These are phyloP conservation scores for Murraya koenigii DNA, from an alignment of 345 rosid species.

Conservation along the genomic window DNA sequence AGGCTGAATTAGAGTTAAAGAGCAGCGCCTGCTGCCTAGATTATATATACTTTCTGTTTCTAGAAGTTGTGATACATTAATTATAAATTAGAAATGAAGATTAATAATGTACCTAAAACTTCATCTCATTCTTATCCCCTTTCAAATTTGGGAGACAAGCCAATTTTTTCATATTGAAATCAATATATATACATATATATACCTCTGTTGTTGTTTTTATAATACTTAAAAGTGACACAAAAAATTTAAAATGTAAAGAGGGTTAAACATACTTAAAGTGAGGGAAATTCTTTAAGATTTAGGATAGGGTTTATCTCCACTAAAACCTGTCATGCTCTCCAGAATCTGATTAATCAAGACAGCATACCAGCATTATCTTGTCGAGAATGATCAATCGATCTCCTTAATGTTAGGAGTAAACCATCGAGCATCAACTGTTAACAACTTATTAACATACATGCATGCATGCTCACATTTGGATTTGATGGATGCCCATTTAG, in stretches of 20 bases:
- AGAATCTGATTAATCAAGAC: neutral
- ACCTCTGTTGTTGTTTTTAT: no score
- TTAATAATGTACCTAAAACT: no score
- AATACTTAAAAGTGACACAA: no score
- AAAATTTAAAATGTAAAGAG: no score
- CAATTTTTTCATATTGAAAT: no score
- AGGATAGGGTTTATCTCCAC: conserved; percentile 19
- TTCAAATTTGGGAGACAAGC: no score
- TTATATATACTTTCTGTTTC: neutral
- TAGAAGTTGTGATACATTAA: neutral
- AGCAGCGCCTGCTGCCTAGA: no score
- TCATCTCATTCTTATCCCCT: no score
- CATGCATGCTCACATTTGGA: neutral
- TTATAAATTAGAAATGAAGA: no score
- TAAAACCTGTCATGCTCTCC: conserved; percentile 12
- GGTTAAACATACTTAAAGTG: no score
- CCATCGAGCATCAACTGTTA: neutral
- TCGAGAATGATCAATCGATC: neutral
- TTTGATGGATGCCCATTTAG: neutral
- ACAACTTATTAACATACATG: no score
- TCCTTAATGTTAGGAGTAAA: neutral
- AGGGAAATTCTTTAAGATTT: neutral
- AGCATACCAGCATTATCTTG: conserved; percentile 1
- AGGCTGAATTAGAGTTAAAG: neutral
- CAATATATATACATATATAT: no score